phyloP scores from a whole-genome alignment of 176 grass and related monocot species.

The Pontederia crassipes region DNA sequence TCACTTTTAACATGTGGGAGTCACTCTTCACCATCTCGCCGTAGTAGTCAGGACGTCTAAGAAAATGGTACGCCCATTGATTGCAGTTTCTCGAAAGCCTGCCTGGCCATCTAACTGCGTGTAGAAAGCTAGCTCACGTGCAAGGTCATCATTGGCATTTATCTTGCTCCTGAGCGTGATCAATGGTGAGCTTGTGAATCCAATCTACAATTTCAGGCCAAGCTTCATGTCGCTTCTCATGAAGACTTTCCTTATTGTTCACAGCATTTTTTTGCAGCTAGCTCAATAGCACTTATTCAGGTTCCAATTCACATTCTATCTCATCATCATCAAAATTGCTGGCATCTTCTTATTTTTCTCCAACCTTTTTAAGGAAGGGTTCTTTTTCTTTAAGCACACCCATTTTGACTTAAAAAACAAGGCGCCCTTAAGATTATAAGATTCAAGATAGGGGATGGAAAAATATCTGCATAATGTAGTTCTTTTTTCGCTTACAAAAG shows the following conservation, averaged over 20 bases:
- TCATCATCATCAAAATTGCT: constrained; percentile 4
- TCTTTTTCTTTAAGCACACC: neutral
- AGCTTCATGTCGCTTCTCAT: constrained; percentile 66
- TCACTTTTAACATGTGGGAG: constrained; percentile 84
- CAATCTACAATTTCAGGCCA: constrained; percentile 71
- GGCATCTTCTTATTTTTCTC: constrained; percentile 24
- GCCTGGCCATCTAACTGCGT: constrained; percentile 65
- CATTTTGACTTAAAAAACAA: neutral
- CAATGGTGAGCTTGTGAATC: constrained; percentile 68
- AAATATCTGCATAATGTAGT: no score
- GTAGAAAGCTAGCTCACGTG: constrained; percentile 77
- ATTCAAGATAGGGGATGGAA: no score
- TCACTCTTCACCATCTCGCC: constrained; percentile 97
- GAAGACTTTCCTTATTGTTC: constrained; percentile 55
- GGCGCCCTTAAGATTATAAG: no score
- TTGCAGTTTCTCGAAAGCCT: constrained; percentile 63
- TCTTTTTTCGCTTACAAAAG: no score
- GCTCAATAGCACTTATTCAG: constrained; percentile 30
- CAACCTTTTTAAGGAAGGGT: neutral
- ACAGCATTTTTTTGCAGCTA: constrained; percentile 51
- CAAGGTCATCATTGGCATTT: constrained; percentile 86
- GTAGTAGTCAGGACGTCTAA: constrained; percentile 73
- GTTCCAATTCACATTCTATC: constrained; percentile 19
- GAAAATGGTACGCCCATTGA: constrained; percentile 54
- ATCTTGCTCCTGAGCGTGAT: constrained; percentile 48